Base-by-base conservation (phyloP, 352 stramenopile genomes). In the Phytophthora pistaciae region DNA sequence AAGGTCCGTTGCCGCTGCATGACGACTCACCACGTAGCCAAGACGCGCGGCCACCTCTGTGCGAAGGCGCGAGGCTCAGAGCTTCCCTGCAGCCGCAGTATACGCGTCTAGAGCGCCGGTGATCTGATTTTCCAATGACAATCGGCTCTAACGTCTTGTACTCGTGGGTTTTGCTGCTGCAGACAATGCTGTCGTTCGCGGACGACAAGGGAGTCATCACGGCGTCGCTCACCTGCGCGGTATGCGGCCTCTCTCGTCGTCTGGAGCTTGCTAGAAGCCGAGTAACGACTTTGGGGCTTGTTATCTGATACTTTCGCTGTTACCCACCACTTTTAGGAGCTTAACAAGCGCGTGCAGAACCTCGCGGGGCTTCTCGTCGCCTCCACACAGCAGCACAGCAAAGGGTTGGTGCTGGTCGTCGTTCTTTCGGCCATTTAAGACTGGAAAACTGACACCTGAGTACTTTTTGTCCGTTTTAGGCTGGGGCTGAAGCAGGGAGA, bases 111-210 rank as follows among this genome's bases (percentile, higher is more conserved):
- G 5, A 56, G 50, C 50, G 10, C 20, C n/a, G 20, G n/a, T 49
- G 42, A 23, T 49, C 42, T n/a, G 36, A 44, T 18, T 44, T 44
- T 44, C 13, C 36, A 44, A 10, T 44, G 36, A 8, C 13, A 44
- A 44, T 44, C 36, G 29, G 20, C 14, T 20, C 33, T 8, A 38
- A 44, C 11, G 25, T 14, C 8, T 57, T 60, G 25, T 52, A 38
- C 53, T 57, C 20, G 8, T 78, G 16, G 27, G 42, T 69, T 20
- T 60, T 21, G 25, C 25, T 60, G 20, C 9, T 74, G 16, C 69
- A 94, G 88, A 84, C 78, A 13, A 87, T 95, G 74, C 75, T 93
- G 27, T 92, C 87, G 29, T 96, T 96, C 59, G 84, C 83, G 36
- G 84, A 96, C 33, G 87, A 96, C 58, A 88, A 87, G 33, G 89